Evolutionary conservation across 192 early-diverging fungal genomes (phyloP).

Genomic region (Coemansia sp.): DNA sequence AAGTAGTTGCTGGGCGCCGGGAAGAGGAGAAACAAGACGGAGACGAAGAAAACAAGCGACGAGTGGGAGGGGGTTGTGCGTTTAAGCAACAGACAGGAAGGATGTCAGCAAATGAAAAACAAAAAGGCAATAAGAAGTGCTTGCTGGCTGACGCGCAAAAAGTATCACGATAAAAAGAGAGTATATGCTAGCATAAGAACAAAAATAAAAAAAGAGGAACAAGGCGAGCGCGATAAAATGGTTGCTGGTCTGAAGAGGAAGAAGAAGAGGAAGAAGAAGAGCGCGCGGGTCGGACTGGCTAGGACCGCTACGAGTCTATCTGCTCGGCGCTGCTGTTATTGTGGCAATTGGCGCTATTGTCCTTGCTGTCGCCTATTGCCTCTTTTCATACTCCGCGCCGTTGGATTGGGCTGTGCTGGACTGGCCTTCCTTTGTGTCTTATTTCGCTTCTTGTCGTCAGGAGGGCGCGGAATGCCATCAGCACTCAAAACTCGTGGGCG

Average conservation of each 20-base stretch:
- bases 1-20: too few species aligned
- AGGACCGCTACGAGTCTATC: not conserved
- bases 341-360: constrained; percentile 7
- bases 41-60: too few species aligned
- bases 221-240: not conserved
- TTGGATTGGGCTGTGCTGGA: not conserved
- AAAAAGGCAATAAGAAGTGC: too few species aligned
- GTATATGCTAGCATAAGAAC: not conserved
- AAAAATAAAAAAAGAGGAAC: not conserved
- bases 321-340: not conserved
- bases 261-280: not conserved
- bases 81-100: too few species aligned
- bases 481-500: too few species aligned
- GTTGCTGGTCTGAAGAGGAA: not conserved
- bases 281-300: not conserved
- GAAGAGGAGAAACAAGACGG: too few species aligned
- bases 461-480: too few species aligned
- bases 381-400: constrained; percentile 2
- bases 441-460: too few species aligned
- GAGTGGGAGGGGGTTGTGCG: too few species aligned
- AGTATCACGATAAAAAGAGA: not conserved
- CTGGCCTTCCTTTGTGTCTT: too few species aligned
- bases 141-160: not conserved
- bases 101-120: too few species aligned
- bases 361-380: constrained; percentile 6